Evolutionary conservation across 2,329 filamentous ascomycete genomes (phyloP).

Genomic region (Epichloe baconii): DNA sequence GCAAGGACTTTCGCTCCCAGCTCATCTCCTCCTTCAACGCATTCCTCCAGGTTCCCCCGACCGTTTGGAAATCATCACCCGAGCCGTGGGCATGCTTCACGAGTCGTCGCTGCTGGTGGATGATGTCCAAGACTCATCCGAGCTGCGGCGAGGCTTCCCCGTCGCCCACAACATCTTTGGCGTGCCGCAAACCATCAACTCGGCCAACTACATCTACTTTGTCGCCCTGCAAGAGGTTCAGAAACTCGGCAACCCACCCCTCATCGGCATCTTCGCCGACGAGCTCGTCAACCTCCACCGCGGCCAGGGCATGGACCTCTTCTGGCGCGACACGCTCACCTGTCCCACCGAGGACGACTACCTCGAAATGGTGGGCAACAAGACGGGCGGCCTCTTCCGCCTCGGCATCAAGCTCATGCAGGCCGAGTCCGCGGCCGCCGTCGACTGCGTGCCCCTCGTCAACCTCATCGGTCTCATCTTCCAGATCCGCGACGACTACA

Average conservation of each 20-base stretch:
- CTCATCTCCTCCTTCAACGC: slow-evolving; percentile 71
- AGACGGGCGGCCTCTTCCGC: slow-evolving; percentile 78
- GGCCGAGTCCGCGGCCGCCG: slow-evolving; percentile 44
- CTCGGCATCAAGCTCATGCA: slow-evolving; percentile 83
- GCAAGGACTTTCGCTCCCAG: slow-evolving; percentile 73
- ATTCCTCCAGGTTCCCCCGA: slow-evolving; percentile 64
- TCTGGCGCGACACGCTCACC: slow-evolving; percentile 75
- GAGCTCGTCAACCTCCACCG: slow-evolving; percentile 76
- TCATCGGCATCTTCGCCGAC: slow-evolving; percentile 62
- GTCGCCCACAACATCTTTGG: slow-evolving; percentile 80
- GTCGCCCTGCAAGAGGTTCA: slow-evolving; percentile 62
- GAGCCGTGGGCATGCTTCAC: slow-evolving; percentile 74
- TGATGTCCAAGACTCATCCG: slow-evolving; percentile 74
- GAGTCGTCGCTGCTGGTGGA: slow-evolving; percentile 74
- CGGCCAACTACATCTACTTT: slow-evolving; percentile 83
- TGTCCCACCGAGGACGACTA: slow-evolving; percentile 82
- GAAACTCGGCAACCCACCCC: slow-evolving; percentile 53
- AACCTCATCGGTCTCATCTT: slow-evolving; percentile 77
- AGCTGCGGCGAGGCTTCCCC: slow-evolving; percentile 64
- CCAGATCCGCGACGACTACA: slow-evolving; percentile 88
- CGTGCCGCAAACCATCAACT: slow-evolving; percentile 79
- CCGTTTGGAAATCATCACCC: slow-evolving; percentile 61
- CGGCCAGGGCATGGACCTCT: slow-evolving; percentile 83
- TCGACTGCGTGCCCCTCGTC: slow-evolving; percentile 71
- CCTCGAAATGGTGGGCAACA: slow-evolving; percentile 87